Evolutionary conservation across 108 stramenopile species (phyloP), one percentile per base, ranked within the genome.

Genomic region (Nitzschia inconspicua): DNA sequence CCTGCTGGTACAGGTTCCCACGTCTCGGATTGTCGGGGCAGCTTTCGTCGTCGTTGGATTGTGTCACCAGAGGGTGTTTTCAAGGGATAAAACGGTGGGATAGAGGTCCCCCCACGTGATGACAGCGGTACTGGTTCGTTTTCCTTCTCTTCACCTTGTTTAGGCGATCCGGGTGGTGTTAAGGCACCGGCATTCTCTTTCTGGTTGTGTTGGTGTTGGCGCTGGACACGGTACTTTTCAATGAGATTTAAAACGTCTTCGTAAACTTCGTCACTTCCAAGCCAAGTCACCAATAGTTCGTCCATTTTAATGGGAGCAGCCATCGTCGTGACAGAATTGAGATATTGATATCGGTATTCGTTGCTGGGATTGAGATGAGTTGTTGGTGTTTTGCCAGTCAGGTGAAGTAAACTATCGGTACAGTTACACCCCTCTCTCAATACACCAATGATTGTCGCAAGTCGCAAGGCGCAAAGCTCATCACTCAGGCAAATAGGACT

Each of bases 201-300:
- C 50, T 52, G 53, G 18, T 46, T 18, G 26, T 39, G 36, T 54
- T 73, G 54, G 24, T 39, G 25, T 31, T 44, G 28, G 43, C 53
- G 70, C 52, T 47, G 56, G 39, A 28, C 42, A 16, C 76, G 77
- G 58, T 84, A 79, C 27, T 69, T 71, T 58, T 88, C 86, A 47
- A 88, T 80, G 47, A 88, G 64, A 3, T 68, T 61, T 44, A 84
- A 44, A 1, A 88, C 76, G 43, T 73, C 80, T 66, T 91, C 90
- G 59, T 84, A 86, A 8, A 88, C 80, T 19, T 73, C 78, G 58
- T 91, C 90, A 52, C 63, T 76, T 28, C 73, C 72, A 26, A 91
- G 53, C 86, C 86, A 91, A 3, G 80, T 68, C 30, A 85, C 81
- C 25, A 91, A 71, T 37, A 91, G 81, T 60, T 91, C 90, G 65